Evolutionary conservation across 1,139 yeast species (phyloP), one percentile per base, ranked within the genome.

Genomic region (Sugiyamaella grinbergsii): DNA sequence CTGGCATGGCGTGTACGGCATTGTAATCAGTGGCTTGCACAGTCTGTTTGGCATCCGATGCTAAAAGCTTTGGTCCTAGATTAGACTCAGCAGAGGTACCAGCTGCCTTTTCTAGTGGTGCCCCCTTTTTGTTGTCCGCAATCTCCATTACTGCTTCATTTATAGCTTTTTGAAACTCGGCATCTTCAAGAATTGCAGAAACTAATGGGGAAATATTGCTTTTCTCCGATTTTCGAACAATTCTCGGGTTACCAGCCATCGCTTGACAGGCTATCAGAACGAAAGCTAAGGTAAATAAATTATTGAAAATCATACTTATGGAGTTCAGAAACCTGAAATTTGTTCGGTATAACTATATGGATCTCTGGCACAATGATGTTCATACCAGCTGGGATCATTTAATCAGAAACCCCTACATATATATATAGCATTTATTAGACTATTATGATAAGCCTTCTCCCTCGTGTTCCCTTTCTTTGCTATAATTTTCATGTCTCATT

Each of bases 181-280:
- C 42, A 15, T 37, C 41, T n/a, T 43, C 19, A 18, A 43, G 23
- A 26, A 43, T 43, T 20, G 47, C 47, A 4, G 47, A 33, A 29
- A 26, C 28, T 13, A 36, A 16, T 10, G 39, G 20, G 4, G 47
- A 24, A n/a, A 43, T 23, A 23, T 42, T 34, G 6, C 4, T 4
- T 40, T 28, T 40, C 18, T 40, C 34, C 3, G 34, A 40, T 2
- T 32, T 31, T 18, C 36, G 36, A 40, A 18, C 32, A 23, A 13
- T 37, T n/a, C 11, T 23, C 16, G 15, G 23, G 4, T 10, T 6
- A 20, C 31, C 45, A 11, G 37, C n/a, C 18, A 24, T 28, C 5
- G 22, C 38, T 23, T 41, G 45, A 20, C 37, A 41, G 20, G 45
- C 36, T n/a, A 20, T 28, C 34, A 41, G 6, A 16, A 41, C n/a